These are phyloP conservation scores for Fraxinus latifolia DNA, from an alignment of 305 asterid genomes.

Conservation along the genomic window DNA sequence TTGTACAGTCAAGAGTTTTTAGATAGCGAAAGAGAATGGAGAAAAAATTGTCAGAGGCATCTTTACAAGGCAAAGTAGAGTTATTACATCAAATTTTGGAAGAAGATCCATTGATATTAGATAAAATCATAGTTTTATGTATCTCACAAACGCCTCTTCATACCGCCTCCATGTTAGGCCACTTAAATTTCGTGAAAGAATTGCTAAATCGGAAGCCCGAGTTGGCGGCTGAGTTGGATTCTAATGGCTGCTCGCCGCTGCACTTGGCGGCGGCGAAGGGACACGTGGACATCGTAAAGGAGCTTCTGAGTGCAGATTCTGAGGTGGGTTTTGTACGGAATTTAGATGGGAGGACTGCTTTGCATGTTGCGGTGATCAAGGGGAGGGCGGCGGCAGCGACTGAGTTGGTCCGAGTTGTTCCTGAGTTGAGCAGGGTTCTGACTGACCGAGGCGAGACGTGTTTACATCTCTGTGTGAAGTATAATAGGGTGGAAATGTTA, in stretches of 20 bases:
- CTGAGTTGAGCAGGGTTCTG: constrained; percentile 25
- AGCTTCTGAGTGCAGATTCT: constrained; percentile 28
- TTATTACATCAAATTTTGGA: constrained; percentile 20
- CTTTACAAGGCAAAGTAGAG: constrained; percentile 33
- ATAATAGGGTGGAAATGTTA: constrained; percentile 33
- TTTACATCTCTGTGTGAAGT: constrained; percentile 37
- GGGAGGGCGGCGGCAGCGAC: constrained; percentile 34
- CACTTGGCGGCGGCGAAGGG: constrained; percentile 46
- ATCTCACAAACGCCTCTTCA: constrained; percentile 36
- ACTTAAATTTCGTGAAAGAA: constrained; percentile 21
- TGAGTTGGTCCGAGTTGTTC: constrained; percentile 28
- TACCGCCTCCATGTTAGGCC: constrained; percentile 29
- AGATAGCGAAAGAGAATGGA: constrained; percentile 29
- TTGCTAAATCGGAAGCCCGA: constrained; percentile 27
- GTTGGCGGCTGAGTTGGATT: constrained; percentile 39
- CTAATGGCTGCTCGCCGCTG: constrained; percentile 40
- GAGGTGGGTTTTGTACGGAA: constrained; percentile 29
- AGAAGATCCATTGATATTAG: constrained; percentile 33
- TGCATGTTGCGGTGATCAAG: constrained; percentile 41
- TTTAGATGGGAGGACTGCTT: constrained; percentile 40
- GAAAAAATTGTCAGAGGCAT: constrained; percentile 33
- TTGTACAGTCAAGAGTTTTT: neutral
- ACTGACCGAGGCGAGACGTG: constrained; percentile 44
- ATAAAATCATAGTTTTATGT: constrained; percentile 30
- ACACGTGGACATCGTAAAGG: constrained; percentile 33